Conservation (phyloP, 2,329 filamentous ascomycete genomes). For the Trichoderma pleuroti region DNA sequence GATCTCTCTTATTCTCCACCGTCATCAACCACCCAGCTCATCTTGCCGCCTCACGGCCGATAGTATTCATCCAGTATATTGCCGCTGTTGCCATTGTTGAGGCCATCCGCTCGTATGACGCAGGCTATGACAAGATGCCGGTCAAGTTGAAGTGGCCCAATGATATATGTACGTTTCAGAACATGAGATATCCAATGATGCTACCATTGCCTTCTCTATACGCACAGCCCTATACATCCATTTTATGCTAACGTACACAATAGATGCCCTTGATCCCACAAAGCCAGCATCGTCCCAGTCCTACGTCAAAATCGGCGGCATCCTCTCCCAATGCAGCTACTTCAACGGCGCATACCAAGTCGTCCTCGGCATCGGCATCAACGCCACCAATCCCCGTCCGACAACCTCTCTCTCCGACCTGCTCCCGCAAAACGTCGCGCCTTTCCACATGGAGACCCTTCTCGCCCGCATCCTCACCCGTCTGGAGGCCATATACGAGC, state of each 20-base stretch:
- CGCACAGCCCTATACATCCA: too few species aligned
- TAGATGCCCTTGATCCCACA: slow-evolving; percentile 63
- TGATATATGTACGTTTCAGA: slow-evolving; percentile 65
- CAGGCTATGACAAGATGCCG: slow-evolving; percentile 69
- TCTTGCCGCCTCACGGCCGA: slow-evolving; percentile 67
- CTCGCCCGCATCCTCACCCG: slow-evolving; percentile 75
- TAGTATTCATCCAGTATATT: slow-evolving; percentile 93
- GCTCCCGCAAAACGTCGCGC: slow-evolving; percentile 47
- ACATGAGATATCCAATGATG: background rate
- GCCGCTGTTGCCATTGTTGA: slow-evolving; percentile 82
- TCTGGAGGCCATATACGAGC: slow-evolving; percentile 72
- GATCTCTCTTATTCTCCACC: slow-evolving; percentile 82
- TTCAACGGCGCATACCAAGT: slow-evolving; percentile 73
- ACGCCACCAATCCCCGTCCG: slow-evolving; percentile 76
- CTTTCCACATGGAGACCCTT: slow-evolving; percentile 73
- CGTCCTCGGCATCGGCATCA: slow-evolving; percentile 82
- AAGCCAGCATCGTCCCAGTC: slow-evolving; percentile 43
- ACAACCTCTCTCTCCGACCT: slow-evolving; percentile 83
- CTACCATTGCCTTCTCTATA: background rate
- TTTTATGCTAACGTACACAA: background rate
- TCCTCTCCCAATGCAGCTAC: slow-evolving; percentile 86
- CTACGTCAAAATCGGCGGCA: slow-evolving; percentile 90
- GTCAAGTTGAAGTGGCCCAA: slow-evolving; percentile 97
- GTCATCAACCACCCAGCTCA: slow-evolving; percentile 79
- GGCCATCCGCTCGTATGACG: slow-evolving; percentile 75